Evolutionary conservation across 352 stramenopile genomes (phyloP), one percentile per base, ranked within the genome.

Genomic region (Phytophthora citrophthora): DNA sequence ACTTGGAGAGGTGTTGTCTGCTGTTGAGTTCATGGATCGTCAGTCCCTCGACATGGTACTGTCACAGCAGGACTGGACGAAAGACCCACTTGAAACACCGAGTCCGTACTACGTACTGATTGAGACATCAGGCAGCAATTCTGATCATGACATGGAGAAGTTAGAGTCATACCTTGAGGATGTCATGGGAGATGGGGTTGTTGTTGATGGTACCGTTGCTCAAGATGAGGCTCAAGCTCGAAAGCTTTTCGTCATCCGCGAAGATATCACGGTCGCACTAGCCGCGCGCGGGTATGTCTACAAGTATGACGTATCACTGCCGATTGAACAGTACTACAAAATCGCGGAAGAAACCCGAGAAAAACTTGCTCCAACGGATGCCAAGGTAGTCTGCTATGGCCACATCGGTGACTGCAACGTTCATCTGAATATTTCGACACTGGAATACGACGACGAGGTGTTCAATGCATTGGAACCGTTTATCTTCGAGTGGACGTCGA

Each of bases 241-340:
- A 1, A 94, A 95, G 50, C 89, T 99, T 54, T 99, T 98, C 86
- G 83, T 81, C 38, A 87, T 99, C 32, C 88, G 97, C 26, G 97
- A 99, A 74, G 89, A 94, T 29, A 95, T 98, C 52, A 93, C 97
- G 31, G 77, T 98, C 12, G 83, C 92, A 13, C 81, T 98, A 23
- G 88, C 75, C 50, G 61, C 68, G 32, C 76, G 69, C 16, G 97
- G 97, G 15, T 97, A 95, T 66, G 91, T 97, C 41, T 98, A 99
- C 80, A 99, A 99, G 83, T 99, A 99, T 79, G 97, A 99, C 73
- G 71, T 99, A 10, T 98, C 90, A 12, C 65, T 99, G 18, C 91
- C 95, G 0, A 91, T 98, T 26, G 55, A 78, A 27, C 71, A 97
- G 31, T 98, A 99, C 72, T 92, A 98, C 67, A 80, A 87, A 31